Evolutionary conservation across 192 early-diverging fungal genomes (phyloP).

Genomic region (Hyaloraphidium curvatum): DNA sequence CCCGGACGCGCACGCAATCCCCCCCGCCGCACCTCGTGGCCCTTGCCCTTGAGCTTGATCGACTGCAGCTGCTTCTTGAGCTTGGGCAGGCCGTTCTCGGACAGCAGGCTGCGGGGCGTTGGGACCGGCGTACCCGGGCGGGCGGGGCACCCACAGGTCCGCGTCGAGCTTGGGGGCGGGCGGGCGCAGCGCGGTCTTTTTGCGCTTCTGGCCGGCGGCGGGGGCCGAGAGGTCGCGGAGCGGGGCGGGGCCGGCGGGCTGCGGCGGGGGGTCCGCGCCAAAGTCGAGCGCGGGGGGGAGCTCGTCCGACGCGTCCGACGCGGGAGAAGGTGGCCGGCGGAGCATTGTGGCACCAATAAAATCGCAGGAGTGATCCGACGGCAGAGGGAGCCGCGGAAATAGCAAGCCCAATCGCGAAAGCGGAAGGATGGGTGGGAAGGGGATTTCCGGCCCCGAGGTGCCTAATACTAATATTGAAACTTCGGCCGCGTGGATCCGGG

Average conservation of each 20-base stretch:
- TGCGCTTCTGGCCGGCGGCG: too few species aligned
- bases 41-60: conserved; percentile 14
- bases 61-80: conserved; percentile 6
- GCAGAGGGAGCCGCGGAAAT: too few species aligned
- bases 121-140: background rate
- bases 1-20: background rate
- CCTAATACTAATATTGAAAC: too few species aligned
- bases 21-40: conserved; percentile 9
- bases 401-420: too few species aligned
- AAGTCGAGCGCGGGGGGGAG: background rate
- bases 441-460: too few species aligned
- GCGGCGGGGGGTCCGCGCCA: background rate
- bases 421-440: too few species aligned
- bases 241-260: background rate
- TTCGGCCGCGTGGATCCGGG: too few species aligned
- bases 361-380: too few species aligned
- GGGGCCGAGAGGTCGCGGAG: background rate
- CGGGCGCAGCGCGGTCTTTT: background rate
- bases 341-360: too few species aligned
- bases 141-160: too few species aligned
- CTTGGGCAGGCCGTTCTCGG: conserved; percentile 10
- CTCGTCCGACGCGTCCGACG: too few species aligned
- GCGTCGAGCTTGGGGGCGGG: background rate
- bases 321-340: too few species aligned
- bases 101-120: conserved; percentile 10